Conservation (phyloP, 768 basidiomycete genomes). For the Hemileccinum rubropunctum region DNA sequence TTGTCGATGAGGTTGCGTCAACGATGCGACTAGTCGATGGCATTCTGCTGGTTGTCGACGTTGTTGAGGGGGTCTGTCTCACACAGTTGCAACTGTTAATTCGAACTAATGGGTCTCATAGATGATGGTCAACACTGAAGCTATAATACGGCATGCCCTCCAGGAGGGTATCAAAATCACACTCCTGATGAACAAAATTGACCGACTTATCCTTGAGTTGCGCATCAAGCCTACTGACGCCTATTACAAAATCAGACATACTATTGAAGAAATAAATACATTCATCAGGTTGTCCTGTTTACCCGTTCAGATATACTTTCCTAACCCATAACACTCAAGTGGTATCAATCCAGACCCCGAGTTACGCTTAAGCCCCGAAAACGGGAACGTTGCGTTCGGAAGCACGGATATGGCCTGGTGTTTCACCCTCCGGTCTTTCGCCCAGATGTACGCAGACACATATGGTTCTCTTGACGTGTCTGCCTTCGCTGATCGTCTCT, state of each 20-base stretch:
- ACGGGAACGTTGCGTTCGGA: conserved; percentile 95
- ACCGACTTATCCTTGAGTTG: conserved; percentile 93
- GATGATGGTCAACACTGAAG: conserved; percentile 93
- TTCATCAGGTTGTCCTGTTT: conserved; percentile 73
- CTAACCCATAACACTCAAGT: conserved; percentile 33
- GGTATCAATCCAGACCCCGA: conserved; percentile 87
- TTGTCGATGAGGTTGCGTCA: conserved; percentile 95
- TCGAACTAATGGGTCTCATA: conserved; percentile 30
- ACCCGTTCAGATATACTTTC: background rate
- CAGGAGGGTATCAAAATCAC: conserved; percentile 89
- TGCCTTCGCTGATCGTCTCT: conserved; percentile 85
- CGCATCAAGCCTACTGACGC: conserved; percentile 95
- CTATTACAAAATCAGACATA: conserved; percentile 98
- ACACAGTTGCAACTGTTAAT: conserved; percentile 1
- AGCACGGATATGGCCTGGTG: conserved; percentile 98
- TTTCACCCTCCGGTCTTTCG: conserved; percentile 92
- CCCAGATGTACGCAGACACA: conserved; percentile 93
- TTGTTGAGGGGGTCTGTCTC: conserved; percentile 88
- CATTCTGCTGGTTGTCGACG: conserved; percentile 91
- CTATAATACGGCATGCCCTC: conserved; percentile 82
- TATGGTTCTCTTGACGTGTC: conserved; percentile 84
- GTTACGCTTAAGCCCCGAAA: conserved; percentile 87
- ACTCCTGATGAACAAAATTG: conserved; percentile 96
- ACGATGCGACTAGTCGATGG: conserved; percentile 88
- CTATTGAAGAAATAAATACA: conserved; percentile 96